Percentiles rank a stretch among this genome's conserved stretches.
Conservation (phyloP, 1,284 basidiomycete genomes). For the Cutaneotrichosporon sp. region DNA sequence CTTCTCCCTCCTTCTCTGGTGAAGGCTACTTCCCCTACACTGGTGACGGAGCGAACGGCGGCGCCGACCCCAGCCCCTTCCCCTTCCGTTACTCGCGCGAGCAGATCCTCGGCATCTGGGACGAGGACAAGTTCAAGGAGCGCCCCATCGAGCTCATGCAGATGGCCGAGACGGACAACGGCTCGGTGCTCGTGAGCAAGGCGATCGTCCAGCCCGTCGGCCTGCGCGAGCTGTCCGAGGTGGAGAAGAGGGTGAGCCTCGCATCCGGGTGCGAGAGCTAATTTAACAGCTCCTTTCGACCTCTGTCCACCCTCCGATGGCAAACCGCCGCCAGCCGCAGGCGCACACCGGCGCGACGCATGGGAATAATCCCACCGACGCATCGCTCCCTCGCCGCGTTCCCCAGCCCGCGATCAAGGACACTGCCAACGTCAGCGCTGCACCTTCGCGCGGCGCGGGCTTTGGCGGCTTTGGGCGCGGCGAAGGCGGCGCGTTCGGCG, state of each 20-base stretch:
- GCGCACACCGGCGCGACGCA: constrained; percentile 12
- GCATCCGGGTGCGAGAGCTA: background rate
- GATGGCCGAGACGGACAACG: constrained; percentile 67
- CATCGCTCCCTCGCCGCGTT: constrained; percentile 15
- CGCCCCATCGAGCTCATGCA: constrained; percentile 72
- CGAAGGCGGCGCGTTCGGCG: constrained; percentile 45
- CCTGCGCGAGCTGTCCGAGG: constrained; percentile 73
- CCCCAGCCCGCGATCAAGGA: constrained; percentile 9
- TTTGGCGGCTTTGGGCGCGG: constrained; percentile 47
- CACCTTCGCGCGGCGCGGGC: constrained; percentile 22
- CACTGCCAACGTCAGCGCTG: background rate
- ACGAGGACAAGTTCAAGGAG: constrained; percentile 69
- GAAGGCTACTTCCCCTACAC: constrained; percentile 60
- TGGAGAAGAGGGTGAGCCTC: constrained; percentile 78
- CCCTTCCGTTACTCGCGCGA: constrained; percentile 86
- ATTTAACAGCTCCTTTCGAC: constrained; percentile 37
- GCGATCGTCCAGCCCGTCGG: constrained; percentile 69
- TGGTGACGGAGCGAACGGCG: constrained; percentile 46
- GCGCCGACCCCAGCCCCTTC: constrained; percentile 42
- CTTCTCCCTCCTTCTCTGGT: constrained; percentile 55
- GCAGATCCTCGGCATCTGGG: constrained; percentile 79
- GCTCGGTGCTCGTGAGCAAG: constrained; percentile 81
- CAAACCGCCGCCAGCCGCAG: constrained; percentile 29
- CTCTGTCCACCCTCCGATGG: constrained; percentile 41
- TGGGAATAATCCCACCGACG: background rate